Conservation (phyloP, 148 eudicot genomes). For the Salicornia ramosissima region DNA sequence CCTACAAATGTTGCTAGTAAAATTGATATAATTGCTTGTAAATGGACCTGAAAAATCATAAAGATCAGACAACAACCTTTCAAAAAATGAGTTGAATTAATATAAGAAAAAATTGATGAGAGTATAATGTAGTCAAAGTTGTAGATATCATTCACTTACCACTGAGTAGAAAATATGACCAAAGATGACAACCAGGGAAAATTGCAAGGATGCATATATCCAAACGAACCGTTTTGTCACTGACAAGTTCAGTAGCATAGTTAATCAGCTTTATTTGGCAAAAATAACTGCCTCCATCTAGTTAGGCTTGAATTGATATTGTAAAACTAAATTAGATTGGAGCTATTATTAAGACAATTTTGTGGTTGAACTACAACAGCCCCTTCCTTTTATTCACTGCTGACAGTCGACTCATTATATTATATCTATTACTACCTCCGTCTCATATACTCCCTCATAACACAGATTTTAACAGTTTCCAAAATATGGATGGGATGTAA, state of each 20-base stretch:
- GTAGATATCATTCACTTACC: slow-evolving; percentile 39
- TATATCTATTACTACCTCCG: too few species aligned
- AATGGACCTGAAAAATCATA: slow-evolving; percentile 47
- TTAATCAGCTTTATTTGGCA: background rate
- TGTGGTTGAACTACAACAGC: too few species aligned
- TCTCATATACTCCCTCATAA: too few species aligned
- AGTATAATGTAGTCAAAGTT: background rate
- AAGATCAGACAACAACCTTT: background rate
- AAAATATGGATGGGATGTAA: too few species aligned
- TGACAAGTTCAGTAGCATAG: slow-evolving; percentile 22
- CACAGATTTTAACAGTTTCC: too few species aligned
- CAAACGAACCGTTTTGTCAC: slow-evolving; percentile 73
- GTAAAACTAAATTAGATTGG: background rate
- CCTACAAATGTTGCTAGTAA: slow-evolving; percentile 80
- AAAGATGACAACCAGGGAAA: slow-evolving; percentile 65
- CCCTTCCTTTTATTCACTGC: too few species aligned
- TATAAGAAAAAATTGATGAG: too few species aligned
- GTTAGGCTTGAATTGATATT: too few species aligned
- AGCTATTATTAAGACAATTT: too few species aligned
- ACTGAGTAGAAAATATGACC: slow-evolving; percentile 74
- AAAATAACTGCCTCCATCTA: background rate
- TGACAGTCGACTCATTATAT: too few species aligned
- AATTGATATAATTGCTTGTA: slow-evolving; percentile 68
- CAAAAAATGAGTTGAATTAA: background rate
- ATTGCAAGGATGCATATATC: slow-evolving; percentile 69